Conservation (phyloP, 1,139 yeast genomes). For the Taiozyma sp. region DNA sequence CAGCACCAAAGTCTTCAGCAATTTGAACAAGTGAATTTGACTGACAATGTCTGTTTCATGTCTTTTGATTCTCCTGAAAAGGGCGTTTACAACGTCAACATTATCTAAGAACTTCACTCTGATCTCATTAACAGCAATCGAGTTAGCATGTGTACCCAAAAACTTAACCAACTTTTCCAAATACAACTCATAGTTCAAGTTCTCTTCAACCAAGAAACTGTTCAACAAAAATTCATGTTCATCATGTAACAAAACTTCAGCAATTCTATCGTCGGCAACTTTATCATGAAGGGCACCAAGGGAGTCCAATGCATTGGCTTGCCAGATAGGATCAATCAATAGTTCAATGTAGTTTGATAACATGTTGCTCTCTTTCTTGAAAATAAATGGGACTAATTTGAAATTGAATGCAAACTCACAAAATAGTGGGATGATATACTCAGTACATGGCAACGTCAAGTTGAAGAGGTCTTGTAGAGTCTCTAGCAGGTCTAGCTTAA, state of each 20-base stretch:
- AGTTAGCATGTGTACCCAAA: slow-evolving; percentile 9
- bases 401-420: slow-evolving; percentile 54
- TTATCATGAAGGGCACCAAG: slow-evolving; percentile 25
- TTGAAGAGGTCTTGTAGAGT: slow-evolving; percentile 40
- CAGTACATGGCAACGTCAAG: slow-evolving; percentile 48
- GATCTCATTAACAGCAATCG: slow-evolving; percentile 15
- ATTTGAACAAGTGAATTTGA: slow-evolving; percentile 17
- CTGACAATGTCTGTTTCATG: slow-evolving; percentile 12
- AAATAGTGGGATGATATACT: slow-evolving; percentile 55
- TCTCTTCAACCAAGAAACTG: slow-evolving; percentile 12
- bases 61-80: slow-evolving; percentile 9
- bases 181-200: slow-evolving; percentile 18
- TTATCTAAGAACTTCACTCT: slow-evolving; percentile 15
- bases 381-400: slow-evolving; percentile 34
- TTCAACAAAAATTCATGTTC: slow-evolving; percentile 8
- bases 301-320: slow-evolving; percentile 61
- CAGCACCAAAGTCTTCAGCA: slow-evolving; percentile 12
- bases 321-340: slow-evolving; percentile 62
- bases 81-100: slow-evolving; percentile 6
- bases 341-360: slow-evolving; percentile 43
- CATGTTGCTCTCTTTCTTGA: slow-evolving; percentile 35
- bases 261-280: slow-evolving; percentile 10
- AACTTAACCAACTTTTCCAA: slow-evolving; percentile 15
- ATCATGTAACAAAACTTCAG: slow-evolving; percentile 11
- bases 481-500: slow-evolving; percentile 49